Percentiles rank a stretch among this genome's conserved stretches.
Evolutionary conservation across 352 stramenopile genomes (phyloP).

Genomic region (Phytophthora macrochlamydospora): DNA sequence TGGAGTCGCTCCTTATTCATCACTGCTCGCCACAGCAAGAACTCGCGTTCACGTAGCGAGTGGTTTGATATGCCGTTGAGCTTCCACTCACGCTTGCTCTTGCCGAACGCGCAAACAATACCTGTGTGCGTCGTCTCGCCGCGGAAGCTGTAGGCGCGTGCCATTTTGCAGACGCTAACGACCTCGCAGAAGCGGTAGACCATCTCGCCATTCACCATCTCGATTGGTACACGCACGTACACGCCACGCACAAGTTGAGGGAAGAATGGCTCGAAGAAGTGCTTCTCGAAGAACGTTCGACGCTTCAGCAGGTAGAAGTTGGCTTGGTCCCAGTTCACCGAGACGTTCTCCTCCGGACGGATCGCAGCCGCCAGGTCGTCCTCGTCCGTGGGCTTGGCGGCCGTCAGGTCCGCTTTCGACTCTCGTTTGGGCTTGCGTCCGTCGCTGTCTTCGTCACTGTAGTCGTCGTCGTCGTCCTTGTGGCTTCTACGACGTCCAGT

Average conservation of each 20-base stretch:
- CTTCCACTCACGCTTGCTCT: slow-evolving; percentile 79
- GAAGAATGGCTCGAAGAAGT: slow-evolving; percentile 89
- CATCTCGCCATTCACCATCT: slow-evolving; percentile 74
- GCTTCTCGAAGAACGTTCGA: slow-evolving; percentile 81
- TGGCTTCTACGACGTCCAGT: slow-evolving; percentile 26
- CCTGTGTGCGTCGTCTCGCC: slow-evolving; percentile 75
- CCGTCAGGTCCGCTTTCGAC: slow-evolving; percentile 30
- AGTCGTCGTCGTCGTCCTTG: slow-evolving; percentile 42
- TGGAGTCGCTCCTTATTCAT: slow-evolving; percentile 81
- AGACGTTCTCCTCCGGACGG: slow-evolving; percentile 68
- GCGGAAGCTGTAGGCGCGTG: slow-evolving; percentile 70
- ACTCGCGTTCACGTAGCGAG: slow-evolving; percentile 78
- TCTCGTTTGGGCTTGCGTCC: slow-evolving; percentile 36
- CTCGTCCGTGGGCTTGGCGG: slow-evolving; percentile 45
- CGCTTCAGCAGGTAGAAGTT: slow-evolving; percentile 83
- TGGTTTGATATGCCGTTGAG: slow-evolving; percentile 74
- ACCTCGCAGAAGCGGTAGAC: slow-evolving; percentile 89
- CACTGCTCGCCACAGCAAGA: slow-evolving; percentile 78
- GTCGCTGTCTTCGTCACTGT: slow-evolving; percentile 51
- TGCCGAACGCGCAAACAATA: slow-evolving; percentile 80
- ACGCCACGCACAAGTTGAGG: slow-evolving; percentile 76
- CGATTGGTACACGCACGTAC: slow-evolving; percentile 77
- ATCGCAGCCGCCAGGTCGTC: slow-evolving; percentile 50
- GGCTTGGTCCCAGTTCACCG: slow-evolving; percentile 75
- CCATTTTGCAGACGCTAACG: slow-evolving; percentile 61